Conservation (phyloP, 169 alveolate species). For the Plasmodium cynomolgi region DNA sequence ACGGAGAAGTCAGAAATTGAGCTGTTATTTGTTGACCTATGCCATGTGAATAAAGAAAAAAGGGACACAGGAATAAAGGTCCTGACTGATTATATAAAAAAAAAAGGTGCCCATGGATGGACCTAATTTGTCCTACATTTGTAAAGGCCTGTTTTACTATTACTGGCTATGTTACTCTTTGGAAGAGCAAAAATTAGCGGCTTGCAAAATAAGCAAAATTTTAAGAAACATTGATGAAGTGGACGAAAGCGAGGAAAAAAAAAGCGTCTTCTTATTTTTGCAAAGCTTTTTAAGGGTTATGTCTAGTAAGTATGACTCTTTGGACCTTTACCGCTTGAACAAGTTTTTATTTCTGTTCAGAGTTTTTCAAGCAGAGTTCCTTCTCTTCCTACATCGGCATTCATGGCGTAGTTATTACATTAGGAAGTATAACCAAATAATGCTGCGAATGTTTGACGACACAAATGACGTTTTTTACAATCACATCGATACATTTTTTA, state of each 20-base stretch:
- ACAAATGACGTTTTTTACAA: slow-evolving; percentile 31
- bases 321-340: slow-evolving; percentile 45
- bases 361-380: slow-evolving; percentile 52
- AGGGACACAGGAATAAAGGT: slow-evolving; percentile 28
- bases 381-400: slow-evolving; percentile 39
- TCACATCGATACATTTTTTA: slow-evolving; percentile 50
- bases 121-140: slow-evolving; percentile 10
- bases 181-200: slow-evolving; percentile 29
- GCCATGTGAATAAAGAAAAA: slow-evolving; percentile 47
- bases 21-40: slow-evolving; percentile 10
- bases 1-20: slow-evolving; percentile 13
- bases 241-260: not conserved
- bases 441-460: slow-evolving; percentile 24
- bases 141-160: slow-evolving; percentile 57
- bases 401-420: slow-evolving; percentile 32
- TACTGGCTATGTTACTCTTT: slow-evolving; percentile 66
- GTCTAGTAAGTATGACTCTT: slow-evolving; percentile 43
- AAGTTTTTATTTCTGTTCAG: slow-evolving; percentile 45
- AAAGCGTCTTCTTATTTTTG: slow-evolving; percentile 23
- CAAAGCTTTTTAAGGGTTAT: slow-evolving; percentile 36
- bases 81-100: slow-evolving; percentile 14
- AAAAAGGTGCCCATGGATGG: not conserved
- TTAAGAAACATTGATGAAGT: slow-evolving; percentile 21
- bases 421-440: slow-evolving; percentile 40
- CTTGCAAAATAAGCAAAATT: slow-evolving; percentile 47